A percentile compares a stretch with the other conserved stretches of the same genome.
phyloP scores from a whole-genome alignment of 1,284 basidiomycete genomes.

The Irpex sp. region DNA sequence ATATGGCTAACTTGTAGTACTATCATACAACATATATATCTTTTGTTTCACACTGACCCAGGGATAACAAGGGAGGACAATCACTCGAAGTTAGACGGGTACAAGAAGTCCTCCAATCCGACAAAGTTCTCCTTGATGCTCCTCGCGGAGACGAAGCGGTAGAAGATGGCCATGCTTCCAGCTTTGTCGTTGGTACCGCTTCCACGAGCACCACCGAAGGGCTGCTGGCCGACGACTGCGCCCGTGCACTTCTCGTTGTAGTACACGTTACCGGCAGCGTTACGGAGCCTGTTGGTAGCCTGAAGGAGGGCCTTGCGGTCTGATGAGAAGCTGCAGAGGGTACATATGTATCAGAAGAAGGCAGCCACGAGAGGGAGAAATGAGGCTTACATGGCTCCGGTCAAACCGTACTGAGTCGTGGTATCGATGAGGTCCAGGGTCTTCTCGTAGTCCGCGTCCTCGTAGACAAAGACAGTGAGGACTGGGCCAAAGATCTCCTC shows the following conservation, averaged over 20 bases:
- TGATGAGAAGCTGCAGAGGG: slow-evolving; percentile 62
- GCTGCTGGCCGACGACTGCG: slow-evolving; percentile 94
- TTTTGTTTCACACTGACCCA: neutral
- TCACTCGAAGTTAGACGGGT: slow-evolving; percentile 82
- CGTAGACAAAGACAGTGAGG: slow-evolving; percentile 83
- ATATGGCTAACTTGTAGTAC: neutral
- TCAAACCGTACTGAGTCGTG: slow-evolving; percentile 88
- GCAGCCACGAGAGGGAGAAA: neutral
- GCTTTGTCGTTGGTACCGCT: slow-evolving; percentile 99
- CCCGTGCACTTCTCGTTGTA: slow-evolving; percentile 97
- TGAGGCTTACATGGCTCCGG: slow-evolving; percentile 74
- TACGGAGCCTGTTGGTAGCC: slow-evolving; percentile 78
- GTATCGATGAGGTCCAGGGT: slow-evolving; percentile 86
- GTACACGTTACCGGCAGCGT: slow-evolving; percentile 89
- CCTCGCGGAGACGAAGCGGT: slow-evolving; percentile 84
- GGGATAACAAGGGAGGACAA: neutral
- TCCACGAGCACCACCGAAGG: slow-evolving; percentile 91
- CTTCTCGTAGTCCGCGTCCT: slow-evolving; percentile 81
- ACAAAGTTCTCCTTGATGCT: slow-evolving; percentile 98
- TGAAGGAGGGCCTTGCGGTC: slow-evolving; percentile 76
- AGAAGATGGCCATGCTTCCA: slow-evolving; percentile 88
- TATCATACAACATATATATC: neutral
- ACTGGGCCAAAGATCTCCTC: slow-evolving; percentile 99
- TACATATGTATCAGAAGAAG: neutral
- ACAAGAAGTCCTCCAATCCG: slow-evolving; percentile 69